Conservation (phyloP, 495 filamentous ascomycete species). For the Hyaloscypha finlandica region DNA sequence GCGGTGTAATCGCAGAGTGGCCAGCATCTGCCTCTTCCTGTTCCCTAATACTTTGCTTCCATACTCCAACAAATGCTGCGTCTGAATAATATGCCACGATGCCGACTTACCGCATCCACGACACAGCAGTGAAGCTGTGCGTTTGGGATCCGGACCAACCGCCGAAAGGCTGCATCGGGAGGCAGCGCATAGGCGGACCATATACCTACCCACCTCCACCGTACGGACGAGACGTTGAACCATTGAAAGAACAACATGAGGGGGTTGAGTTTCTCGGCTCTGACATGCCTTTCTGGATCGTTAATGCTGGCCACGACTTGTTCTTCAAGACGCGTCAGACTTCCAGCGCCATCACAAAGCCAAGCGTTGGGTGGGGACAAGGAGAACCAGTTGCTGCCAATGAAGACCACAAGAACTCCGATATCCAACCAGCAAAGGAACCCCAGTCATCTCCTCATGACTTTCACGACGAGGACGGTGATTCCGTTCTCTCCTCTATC, state of each 20-base stretch:
- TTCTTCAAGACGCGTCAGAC: neutral
- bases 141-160: neutral
- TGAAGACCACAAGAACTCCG: too few relatives aligned
- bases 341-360: neutral
- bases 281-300: slow-evolving; percentile 14
- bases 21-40: neutral
- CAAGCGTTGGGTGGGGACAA: neutral
- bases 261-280: slow-evolving; percentile 15
- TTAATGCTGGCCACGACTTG: slow-evolving; percentile 16
- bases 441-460: neutral
- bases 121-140: slow-evolving; percentile 6
- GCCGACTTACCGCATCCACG: slow-evolving; percentile 6
- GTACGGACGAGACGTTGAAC: neutral
- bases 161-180: neutral
- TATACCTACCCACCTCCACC: neutral
- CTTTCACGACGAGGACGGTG: neutral
- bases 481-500: slow-evolving; percentile 2
- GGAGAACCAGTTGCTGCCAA: too few relatives aligned
- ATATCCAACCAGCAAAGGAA: too few relatives aligned
- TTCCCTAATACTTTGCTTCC: neutral
- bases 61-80: neutral
- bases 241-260: slow-evolving; percentile 5
- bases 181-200: neutral
- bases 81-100: neutral
- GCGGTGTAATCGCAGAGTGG: neutral